These are phyloP conservation scores for Rhodamnia rubescens DNA, from an alignment of 345 rosid species.

Conservation along the genomic window DNA sequence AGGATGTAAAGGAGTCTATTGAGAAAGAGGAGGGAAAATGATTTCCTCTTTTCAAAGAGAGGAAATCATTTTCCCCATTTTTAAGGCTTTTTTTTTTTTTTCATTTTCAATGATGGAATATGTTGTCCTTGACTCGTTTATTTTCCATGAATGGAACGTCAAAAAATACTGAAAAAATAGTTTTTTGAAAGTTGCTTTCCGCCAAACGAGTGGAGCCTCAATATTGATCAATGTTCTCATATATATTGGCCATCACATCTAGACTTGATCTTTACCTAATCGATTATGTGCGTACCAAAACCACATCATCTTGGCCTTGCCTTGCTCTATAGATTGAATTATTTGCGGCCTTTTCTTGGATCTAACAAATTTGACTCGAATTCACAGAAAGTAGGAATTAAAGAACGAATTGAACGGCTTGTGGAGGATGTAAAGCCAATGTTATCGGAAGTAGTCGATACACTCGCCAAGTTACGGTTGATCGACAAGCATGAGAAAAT, in stretches of 20 bases:
- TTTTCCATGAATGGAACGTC: no score
- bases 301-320: not conserved
- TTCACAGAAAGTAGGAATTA: conserved; percentile 12
- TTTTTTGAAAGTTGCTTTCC: no score
- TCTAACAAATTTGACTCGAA: not conserved
- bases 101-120: no score
- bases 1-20: no score
- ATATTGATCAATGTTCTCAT: not conserved
- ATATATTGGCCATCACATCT: not conserved
- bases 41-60: no score
- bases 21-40: no score
- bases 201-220: no score
- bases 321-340: not conserved
- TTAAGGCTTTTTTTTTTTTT: no score
- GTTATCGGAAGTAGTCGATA: conserved; percentile 8
- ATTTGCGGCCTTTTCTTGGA: not conserved
- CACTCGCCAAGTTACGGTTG: conserved; percentile 17
- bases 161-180: no score
- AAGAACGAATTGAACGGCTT: conserved; percentile 2
- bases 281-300: not conserved
- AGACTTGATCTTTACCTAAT: not conserved
- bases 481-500: conserved; percentile 20
- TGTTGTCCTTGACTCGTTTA: no score
- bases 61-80: no score
- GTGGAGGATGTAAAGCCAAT: conserved; percentile 9